phyloP scores from a whole-genome alignment of 306 rosid genomes.

The Quercus bicolor region DNA sequence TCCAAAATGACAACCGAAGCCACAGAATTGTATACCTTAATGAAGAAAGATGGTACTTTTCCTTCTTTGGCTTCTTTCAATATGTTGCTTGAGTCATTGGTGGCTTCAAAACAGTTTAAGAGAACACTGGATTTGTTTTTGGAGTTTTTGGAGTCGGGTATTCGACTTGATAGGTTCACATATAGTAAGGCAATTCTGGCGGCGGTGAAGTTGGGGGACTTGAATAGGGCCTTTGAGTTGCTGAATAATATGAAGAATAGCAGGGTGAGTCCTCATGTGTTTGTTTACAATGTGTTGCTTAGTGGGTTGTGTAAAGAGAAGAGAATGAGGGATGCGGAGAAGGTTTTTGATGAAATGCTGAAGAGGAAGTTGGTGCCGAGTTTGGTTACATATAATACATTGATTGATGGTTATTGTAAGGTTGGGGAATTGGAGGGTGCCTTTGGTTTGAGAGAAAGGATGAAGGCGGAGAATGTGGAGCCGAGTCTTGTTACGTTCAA shows the following conservation, averaged over 20 bases:
- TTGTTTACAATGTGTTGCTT: conserved; percentile 51
- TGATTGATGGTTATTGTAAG: conserved; percentile 67
- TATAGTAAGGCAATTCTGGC: conserved; percentile 66
- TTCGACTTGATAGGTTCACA: conserved; percentile 42
- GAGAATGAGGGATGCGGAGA: conserved; percentile 52
- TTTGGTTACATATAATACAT: conserved; percentile 59
- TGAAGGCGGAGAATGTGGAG: conserved; percentile 47
- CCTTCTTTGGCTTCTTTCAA: conserved; percentile 46
- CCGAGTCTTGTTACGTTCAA: conserved; percentile 58
- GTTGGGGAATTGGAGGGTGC: conserved; percentile 58
- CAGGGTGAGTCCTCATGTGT: conserved; percentile 35
- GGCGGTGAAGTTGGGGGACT: conserved; percentile 51
- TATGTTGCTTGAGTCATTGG: conserved; percentile 40
- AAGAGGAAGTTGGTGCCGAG: conserved; percentile 31
- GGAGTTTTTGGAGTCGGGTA: conserved; percentile 43
- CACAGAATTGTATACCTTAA: conserved; percentile 31
- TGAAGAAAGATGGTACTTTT: conserved; percentile 43
- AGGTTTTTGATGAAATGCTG: conserved; percentile 63
- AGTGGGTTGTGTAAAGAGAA: conserved; percentile 49
- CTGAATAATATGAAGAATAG: conserved; percentile 43
- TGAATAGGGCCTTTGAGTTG: conserved; percentile 37
- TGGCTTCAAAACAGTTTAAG: conserved; percentile 31
- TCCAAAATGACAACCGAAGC: conserved; percentile 40
- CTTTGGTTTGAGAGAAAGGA: conserved; percentile 53
- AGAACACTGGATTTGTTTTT: conserved; percentile 37